Conservation (phyloP, 768 basidiomycete genomes). For the Rossbeevera mucosa region DNA sequence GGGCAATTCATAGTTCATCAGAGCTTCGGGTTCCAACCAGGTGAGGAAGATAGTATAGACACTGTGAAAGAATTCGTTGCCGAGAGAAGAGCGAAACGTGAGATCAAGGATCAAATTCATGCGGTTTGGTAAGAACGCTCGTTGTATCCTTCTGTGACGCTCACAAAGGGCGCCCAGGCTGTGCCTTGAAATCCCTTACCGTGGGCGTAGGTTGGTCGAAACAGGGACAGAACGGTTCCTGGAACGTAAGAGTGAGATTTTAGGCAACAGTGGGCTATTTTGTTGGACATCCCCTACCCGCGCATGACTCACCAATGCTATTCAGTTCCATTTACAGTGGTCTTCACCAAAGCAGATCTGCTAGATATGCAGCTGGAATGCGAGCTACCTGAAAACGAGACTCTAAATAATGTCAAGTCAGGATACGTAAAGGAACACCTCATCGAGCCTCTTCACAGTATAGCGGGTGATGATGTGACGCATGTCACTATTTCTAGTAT, state of each 20-base stretch:
- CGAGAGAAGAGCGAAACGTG: neutral
- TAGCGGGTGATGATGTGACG: neutral
- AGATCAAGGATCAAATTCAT: neutral
- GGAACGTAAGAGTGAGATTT: neutral
- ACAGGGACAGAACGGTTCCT: neutral
- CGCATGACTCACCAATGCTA: neutral
- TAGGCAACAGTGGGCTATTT: neutral
- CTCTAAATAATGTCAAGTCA: neutral
- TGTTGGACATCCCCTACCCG: neutral
- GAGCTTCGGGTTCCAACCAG: neutral
- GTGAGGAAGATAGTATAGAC: rapidly evolving
- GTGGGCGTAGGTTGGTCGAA: rapidly evolving
- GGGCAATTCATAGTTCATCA: neutral
- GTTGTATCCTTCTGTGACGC: neutral
- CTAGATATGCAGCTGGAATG: neutral
- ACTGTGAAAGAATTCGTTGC: neutral
- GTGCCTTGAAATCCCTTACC: neutral
- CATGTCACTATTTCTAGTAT: neutral
- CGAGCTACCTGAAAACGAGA: neutral
- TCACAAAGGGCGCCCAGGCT: neutral
- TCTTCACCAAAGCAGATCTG: neutral
- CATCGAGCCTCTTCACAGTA: neutral
- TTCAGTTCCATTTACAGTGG: neutral
- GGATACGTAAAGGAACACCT: neutral
- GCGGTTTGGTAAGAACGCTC: neutral